These are phyloP conservation scores for Hemisphaericaspora xylofermentans DNA, from an alignment of 1,139 yeast genomes.

Conservation along the genomic window DNA sequence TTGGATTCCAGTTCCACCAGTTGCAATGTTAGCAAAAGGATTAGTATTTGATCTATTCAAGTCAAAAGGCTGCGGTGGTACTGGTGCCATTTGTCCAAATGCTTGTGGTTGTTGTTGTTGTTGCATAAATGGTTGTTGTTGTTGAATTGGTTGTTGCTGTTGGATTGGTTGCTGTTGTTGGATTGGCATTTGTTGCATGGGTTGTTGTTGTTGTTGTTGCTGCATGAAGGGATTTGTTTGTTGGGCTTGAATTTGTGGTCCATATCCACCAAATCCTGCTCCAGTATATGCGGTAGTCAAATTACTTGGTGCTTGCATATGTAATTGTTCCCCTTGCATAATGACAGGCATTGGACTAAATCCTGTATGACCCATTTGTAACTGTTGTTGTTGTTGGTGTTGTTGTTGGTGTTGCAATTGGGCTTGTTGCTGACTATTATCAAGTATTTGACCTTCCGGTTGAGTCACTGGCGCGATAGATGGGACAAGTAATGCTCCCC, in stretches of 20 bases:
- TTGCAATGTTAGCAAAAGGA: constrained; percentile 36
- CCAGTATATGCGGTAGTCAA: constrained; percentile 46
- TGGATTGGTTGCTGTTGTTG: constrained; percentile 23
- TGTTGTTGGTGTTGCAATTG: constrained; percentile 13
- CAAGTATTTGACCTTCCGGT: constrained; percentile 14
- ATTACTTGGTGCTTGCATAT: constrained; percentile 11
- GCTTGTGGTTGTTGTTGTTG: constrained; percentile 16
- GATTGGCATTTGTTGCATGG: constrained; percentile 17
- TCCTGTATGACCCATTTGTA: constrained; percentile 14
- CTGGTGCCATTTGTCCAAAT: constrained; percentile 5
- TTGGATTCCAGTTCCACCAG: constrained; percentile 16
- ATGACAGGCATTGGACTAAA: constrained; percentile 14
- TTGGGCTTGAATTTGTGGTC: constrained; percentile 23
- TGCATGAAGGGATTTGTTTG: constrained; percentile 30
- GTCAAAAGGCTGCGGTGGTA: constrained; percentile 15
- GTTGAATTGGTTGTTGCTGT: constrained; percentile 15
- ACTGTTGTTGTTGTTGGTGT: constrained; percentile 13
- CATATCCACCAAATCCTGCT: constrained; percentile 58
- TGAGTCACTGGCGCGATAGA: constrained; percentile 1
- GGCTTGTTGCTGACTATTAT: constrained; percentile 11
- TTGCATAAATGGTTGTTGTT: constrained; percentile 12
- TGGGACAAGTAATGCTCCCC: constrained; percentile 27
- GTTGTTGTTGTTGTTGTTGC: constrained; percentile 12
- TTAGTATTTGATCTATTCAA: constrained; percentile 37
- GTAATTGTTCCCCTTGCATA: constrained; percentile 17